phyloP scores from a whole-genome alignment of 1,284 basidiomycete species.

The Naganishia sp. region DNA sequence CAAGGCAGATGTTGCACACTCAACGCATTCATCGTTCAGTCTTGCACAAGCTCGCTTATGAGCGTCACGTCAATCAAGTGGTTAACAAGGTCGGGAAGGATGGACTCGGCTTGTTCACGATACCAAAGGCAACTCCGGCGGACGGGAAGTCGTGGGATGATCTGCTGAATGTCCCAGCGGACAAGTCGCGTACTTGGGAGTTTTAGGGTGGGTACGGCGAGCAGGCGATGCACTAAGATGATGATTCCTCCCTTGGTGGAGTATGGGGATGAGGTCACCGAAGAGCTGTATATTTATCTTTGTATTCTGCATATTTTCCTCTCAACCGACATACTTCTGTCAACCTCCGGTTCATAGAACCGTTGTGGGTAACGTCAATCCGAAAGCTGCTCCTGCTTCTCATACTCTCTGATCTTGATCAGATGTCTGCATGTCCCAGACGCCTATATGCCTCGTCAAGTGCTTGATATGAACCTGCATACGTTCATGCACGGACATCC shows the following conservation, averaged over 20 bases:
- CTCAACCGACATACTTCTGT: no score
- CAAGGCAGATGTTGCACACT: constrained; percentile 18
- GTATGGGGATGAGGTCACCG: neutral
- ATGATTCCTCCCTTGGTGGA: neutral
- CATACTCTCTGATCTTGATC: no score
- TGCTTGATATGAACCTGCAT: no score
- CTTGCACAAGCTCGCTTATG: constrained; percentile 16
- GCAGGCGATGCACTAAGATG: neutral
- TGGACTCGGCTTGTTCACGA: neutral
- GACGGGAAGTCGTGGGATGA: constrained; percentile 21
- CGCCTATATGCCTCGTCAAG: no score
- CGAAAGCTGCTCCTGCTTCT: no score
- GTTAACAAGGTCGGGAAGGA: neutral
- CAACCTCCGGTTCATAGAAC: no score
- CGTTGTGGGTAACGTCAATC: no score
- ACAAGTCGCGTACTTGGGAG: constrained; percentile 15
- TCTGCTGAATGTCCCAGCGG: constrained; percentile 3
- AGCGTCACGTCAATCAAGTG: neutral
- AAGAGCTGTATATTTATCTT: no score
- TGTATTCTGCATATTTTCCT: no score
- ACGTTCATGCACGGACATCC: no score
- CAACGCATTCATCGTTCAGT: constrained; percentile 30
- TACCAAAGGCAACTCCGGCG: constrained; percentile 16
- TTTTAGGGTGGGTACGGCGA: neutral
- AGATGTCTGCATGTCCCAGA: no score